Base-by-base conservation (phyloP, 345 rosid genomes). In the Arabis alpina region DNA sequence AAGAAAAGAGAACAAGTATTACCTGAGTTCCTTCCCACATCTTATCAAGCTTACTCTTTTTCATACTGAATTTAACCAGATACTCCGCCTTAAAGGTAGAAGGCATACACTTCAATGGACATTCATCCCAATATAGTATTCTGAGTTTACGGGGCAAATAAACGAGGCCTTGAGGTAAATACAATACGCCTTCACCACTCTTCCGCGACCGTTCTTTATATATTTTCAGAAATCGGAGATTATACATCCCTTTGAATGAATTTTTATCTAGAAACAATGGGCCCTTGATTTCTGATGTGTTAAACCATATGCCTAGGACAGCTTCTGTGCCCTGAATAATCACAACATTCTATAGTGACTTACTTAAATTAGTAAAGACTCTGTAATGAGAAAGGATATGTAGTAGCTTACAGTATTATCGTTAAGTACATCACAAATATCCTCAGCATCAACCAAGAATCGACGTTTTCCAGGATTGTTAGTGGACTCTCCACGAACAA, bases 391-490 rank as follows among this genome's bases (percentile, higher is more conserved):
- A n/a, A 48, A 48, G 4, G 24, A 54, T 14, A n/a, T 13, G 14
- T 16, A 0, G 44, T 2, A 44, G n/a, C 42, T 47, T 62, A 62
- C 67, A 0, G 54, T n/a, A 2, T 30, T 14, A 6, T 30, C 6
- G 0, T 27, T 28, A 10, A 62, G 6, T 30, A 62, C 67, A 1
- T 62, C 11, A 1, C 3, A 3, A 5, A 62, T 62, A 2, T 62
- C 67, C 27, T 44, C 2, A 13, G 6, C 3, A 30, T 47, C 10
- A 68, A 16, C 49, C 9, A 79, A 28, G 10, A 72, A 49, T 7
- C 67, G 76, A 1, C 58, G 52, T 41, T 52, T 34, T 4, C 54
- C 65, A 58, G 69, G 72, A 3, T 40, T 11, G 40, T 62, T 2
- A 36, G 8, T 36, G 0, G 40, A 36, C 3, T 36, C 40, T 7